Evolutionary conservation across 2,329 filamentous ascomycete species (phyloP), one percentile per base, ranked within the genome.

Genomic region (Sporothrix pseudoabietina): DNA sequence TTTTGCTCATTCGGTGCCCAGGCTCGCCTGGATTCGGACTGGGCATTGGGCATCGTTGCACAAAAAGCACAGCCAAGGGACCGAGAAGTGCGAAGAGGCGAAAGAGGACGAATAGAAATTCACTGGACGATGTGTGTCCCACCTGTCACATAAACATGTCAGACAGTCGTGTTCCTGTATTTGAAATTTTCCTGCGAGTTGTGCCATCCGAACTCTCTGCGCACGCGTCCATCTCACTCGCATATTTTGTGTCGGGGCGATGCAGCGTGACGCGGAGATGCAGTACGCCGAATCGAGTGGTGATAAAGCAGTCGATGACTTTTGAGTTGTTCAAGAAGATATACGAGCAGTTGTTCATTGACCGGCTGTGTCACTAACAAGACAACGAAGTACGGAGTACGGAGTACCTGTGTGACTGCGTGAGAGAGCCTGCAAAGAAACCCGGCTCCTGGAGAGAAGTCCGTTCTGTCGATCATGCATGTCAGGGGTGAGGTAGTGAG

Each of bases 11-110:
- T 49, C 19, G 12, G 44, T 22, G 7, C 32, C 16, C 10, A n/a
- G 2, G 61, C 39, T 52, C 65, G 65, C 65, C 26, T 68, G 26
- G 14, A 26, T 68, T 32, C 44, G 44, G 44, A 68, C 47, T 66
- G 39, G 61, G 61, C 39, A 35, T 3, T 66, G 39, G 61, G 39
- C 61, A 35, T 3, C 3, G 44, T 68, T 30, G 44, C 32, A 68
- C 61, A 55, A 66, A 30, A 47, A 47, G 47, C 44, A 68, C 65
- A 68, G 65, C 44, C 65, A 52, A 68, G 26, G 61, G 14, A 68
- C 65, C 26, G 19, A 52, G 61, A 26, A 30, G 61, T 47, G 61
- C n/a, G 39, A 47, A 19, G 63, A 52, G 44, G 44, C 63, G 44
- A 68, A 30, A n/a, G 41, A 49, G 63, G 4, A 65, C n/a, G 39